Evolutionary conservation across 1,139 yeast species (phyloP).

Genomic region (Yamadazyma spencermartinsiae): DNA sequence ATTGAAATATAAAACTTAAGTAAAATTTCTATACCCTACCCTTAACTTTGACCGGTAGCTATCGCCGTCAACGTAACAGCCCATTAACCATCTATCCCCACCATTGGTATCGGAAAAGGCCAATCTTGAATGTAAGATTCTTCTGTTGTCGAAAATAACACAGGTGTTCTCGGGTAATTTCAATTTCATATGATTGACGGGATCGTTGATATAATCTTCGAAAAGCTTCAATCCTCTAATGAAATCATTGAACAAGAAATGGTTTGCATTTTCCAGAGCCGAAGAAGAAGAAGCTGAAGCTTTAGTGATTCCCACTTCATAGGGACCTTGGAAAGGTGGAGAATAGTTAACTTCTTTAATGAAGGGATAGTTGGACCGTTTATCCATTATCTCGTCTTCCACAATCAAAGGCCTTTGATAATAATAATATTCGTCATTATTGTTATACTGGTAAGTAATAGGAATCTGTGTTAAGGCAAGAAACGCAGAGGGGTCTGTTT

Average conservation of each 20-base stretch:
- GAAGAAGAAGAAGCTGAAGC: constrained; percentile 15
- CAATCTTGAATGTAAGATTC: constrained; percentile 70
- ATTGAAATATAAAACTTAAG: constrained; percentile 5
- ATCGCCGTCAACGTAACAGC: constrained; percentile 75
- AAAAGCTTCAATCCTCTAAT: constrained; percentile 59
- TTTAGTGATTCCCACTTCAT: constrained; percentile 52
- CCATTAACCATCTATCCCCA: constrained; percentile 71
- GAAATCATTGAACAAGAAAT: constrained; percentile 48
- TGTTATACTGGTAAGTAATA: constrained; percentile 68
- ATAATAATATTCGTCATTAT: constrained; percentile 63
- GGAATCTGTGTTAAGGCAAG: constrained; percentile 64
- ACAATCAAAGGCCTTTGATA: constrained; percentile 67
- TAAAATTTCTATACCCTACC: constrained; percentile 17
- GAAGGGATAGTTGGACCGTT: constrained; percentile 30
- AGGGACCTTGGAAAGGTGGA: constrained; percentile 86
- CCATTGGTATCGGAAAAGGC: constrained; percentile 57
- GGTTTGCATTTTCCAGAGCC: constrained; percentile 22
- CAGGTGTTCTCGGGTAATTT: constrained; percentile 65
- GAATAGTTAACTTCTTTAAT: constrained; percentile 71
- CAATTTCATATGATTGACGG: constrained; percentile 54
- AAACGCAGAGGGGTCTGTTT: constrained; percentile 62
- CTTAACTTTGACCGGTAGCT: constrained; percentile 66
- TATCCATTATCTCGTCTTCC: constrained; percentile 46
- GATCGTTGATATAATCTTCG: constrained; percentile 58
- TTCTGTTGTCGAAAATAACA: constrained; percentile 71